Percentiles rank a stretch among this genome's conserved stretches.
phyloP scores from a whole-genome alignment of 2,329 filamentous ascomycete species.

The Microascus cirrosus region DNA sequence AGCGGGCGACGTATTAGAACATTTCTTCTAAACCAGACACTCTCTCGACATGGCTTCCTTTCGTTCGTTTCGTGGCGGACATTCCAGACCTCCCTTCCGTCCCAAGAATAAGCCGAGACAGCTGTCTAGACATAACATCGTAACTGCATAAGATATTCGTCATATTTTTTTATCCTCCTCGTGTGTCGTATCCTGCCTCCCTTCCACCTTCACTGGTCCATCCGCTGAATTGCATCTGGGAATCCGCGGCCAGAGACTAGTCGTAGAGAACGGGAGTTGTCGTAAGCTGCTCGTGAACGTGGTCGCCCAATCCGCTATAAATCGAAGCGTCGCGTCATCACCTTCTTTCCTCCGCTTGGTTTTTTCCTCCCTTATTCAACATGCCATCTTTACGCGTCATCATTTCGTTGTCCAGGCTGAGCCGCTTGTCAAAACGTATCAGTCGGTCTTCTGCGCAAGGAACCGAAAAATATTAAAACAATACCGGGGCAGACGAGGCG shows the following conservation, averaged over 20 bases:
- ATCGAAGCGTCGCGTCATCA: neutral
- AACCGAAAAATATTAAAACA: neutral
- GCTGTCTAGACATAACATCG: constrained; percentile 6
- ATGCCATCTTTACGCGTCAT: neutral
- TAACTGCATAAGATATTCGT: constrained; percentile 6
- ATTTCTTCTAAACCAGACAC: too few species aligned
- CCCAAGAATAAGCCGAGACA: constrained; percentile 4
- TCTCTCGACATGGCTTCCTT: too few species aligned
- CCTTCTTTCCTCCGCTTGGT: neutral
- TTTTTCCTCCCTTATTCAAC: neutral
- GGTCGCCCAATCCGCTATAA: constrained; percentile 3
- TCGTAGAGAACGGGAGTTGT: neutral
- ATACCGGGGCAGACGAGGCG: neutral
- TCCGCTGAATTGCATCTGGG: neutral
- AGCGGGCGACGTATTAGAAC: too few species aligned
- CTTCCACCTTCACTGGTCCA: neutral
- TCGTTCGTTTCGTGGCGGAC: too few species aligned
- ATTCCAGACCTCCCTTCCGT: neutral
- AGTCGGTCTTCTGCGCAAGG: neutral
- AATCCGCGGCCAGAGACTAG: too few species aligned
- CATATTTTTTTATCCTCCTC: neutral
- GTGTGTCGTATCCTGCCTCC: neutral
- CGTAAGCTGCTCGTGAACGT: neutral
- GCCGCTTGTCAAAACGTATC: neutral
- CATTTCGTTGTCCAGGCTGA: neutral